phyloP scores from a whole-genome alignment of 257 asterid species.

The Solanum boliviense region DNA sequence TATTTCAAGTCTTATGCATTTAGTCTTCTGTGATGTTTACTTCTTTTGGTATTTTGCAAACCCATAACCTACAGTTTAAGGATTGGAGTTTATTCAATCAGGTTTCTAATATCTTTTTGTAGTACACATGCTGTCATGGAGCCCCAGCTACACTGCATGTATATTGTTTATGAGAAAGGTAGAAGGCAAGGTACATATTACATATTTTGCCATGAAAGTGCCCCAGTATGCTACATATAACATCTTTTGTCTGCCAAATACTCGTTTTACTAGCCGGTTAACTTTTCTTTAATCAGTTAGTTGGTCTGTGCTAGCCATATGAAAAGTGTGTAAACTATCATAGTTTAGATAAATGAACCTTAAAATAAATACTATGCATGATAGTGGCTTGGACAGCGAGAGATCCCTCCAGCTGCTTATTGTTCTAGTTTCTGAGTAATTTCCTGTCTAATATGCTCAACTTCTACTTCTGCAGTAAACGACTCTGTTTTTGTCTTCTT shows the following conservation, averaged over 20 bases:
- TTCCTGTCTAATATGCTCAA: neutral
- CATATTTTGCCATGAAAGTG: neutral
- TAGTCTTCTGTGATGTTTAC: neutral
- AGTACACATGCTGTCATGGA: neutral
- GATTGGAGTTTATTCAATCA: neutral
- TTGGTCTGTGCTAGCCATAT: neutral
- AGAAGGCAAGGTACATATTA: neutral
- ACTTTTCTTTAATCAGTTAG: neutral
- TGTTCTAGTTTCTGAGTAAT: neutral
- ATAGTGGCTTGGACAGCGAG: neutral
- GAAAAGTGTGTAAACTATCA: neutral
- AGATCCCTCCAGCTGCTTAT: neutral
- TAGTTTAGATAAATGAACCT: neutral
- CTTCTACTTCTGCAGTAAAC: neutral
- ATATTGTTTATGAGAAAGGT: neutral
- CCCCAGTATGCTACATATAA: neutral
- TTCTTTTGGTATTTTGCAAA: neutral
- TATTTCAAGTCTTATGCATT: neutral
- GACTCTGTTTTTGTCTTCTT: neutral
- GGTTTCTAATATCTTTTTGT: neutral
- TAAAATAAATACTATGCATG: neutral
- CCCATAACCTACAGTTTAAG: neutral
- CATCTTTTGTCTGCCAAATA: neutral
- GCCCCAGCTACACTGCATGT: neutral
- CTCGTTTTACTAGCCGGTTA: neutral